Evolutionary conservation across 2,329 filamentous ascomycete genomes (phyloP), one percentile per base, ranked within the genome.

Genomic region (Cyphellophora attinorum): DNA sequence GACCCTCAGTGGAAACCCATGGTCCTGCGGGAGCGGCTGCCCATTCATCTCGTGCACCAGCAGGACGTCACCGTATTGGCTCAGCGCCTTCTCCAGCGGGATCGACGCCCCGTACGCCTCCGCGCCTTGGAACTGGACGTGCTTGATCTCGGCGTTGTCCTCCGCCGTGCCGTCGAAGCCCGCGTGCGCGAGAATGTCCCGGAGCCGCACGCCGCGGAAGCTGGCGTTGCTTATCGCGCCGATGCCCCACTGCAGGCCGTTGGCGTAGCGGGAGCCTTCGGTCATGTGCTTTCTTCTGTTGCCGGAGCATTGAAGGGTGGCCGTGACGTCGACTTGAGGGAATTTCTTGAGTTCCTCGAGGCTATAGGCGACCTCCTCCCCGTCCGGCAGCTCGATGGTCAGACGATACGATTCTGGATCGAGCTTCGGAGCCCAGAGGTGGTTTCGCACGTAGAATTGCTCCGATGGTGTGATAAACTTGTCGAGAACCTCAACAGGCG

Each of bases 41-140:
- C 73, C 76, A 42, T 82, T 82, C 79, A 83, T 83, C 31, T 65
- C 64, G 46, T 75, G 81, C 0, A 38, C 43, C 11, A 46, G 78
- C 77, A 83, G 58, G 5, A 81, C 79, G 43, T 83, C 79, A 34
- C 70, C 73, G 21, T 65, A 64, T 0, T 71, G 70, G 32, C 79
- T 74, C 12, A 78, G 52, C 0, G 71, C 71, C 14, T 74, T 69
- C 19, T 64, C 58, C 31, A 79, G 61, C 1, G 76, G 74, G 29
- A 80, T 78, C 23, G 69, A 78, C 11, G 39, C 38, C 38, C 68
- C 68, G 49, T 79, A 77, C 11, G 74, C 72, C 52, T 79, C 74
- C 31, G 72, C 57, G 10, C 71, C 72, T 6, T 66, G 61, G 46
- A 80, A 74, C 18, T 75, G 71, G 8, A 74, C 68, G 44, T 76